phyloP scores from a whole-genome alignment of 768 basidiomycete genomes.

The Rhodosporidiobolus sp. region DNA sequence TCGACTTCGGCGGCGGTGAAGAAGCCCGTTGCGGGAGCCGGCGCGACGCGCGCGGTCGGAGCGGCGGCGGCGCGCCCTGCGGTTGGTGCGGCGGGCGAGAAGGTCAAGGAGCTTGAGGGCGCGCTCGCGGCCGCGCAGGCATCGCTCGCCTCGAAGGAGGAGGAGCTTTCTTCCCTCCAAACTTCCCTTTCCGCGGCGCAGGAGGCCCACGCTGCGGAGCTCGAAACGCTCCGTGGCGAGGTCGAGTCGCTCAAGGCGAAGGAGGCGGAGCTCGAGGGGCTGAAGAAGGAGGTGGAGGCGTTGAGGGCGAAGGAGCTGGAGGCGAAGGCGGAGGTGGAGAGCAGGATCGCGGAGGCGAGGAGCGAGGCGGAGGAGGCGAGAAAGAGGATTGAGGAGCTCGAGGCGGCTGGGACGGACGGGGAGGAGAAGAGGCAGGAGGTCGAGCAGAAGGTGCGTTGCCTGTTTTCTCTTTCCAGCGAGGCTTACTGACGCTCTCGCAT shows the following conservation, averaged over 20 bases:
- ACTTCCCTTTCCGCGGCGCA: background rate
- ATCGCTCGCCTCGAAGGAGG: background rate
- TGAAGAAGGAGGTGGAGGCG: background rate
- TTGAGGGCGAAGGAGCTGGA: background rate
- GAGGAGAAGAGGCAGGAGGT: background rate
- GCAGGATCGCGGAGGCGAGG: background rate
- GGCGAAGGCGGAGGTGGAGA: background rate
- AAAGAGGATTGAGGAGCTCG: background rate
- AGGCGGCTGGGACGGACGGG: background rate
- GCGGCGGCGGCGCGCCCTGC: background rate
- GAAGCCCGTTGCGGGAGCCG: background rate
- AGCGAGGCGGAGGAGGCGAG: background rate
- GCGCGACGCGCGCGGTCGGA: background rate
- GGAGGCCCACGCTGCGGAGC: background rate
- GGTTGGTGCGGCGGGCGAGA: background rate
- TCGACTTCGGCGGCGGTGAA: too few species aligned
- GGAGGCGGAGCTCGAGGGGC: background rate
- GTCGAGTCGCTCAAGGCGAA: background rate
- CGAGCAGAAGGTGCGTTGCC: background rate
- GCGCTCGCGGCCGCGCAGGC: background rate
- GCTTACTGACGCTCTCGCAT: background rate
- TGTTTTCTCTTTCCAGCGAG: background rate
- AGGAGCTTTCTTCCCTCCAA: background rate
- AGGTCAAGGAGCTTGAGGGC: conserved; percentile 7
- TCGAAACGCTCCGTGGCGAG: background rate